Conservation (phyloP, 2,329 filamentous ascomycete species). For the Diaporthe batatas region DNA sequence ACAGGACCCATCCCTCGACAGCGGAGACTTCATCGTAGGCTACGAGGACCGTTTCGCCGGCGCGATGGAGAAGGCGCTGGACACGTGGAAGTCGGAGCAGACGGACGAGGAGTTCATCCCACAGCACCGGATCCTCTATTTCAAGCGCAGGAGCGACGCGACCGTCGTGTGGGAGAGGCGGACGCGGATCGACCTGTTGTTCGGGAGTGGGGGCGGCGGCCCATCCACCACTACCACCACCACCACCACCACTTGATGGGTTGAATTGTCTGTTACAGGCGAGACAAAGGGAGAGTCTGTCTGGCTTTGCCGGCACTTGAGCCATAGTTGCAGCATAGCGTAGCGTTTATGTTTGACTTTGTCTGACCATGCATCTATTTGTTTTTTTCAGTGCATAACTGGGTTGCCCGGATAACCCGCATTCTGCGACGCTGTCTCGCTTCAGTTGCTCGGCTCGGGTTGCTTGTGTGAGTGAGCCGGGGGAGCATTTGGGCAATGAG, state of each 20-base stretch:
- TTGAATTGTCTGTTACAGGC: neutral
- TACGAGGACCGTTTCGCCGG: slow-evolving; percentile 73
- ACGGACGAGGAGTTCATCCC: slow-evolving; percentile 77
- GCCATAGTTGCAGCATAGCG: neutral
- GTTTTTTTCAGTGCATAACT: neutral
- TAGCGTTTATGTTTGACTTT: neutral
- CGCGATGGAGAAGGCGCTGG: slow-evolving; percentile 65
- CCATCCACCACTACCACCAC: neutral
- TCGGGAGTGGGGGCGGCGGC: slow-evolving; percentile 61
- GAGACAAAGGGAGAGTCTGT: neutral
- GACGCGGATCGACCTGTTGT: slow-evolving; percentile 66
- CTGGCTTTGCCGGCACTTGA: neutral
- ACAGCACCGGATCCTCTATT: slow-evolving; percentile 73
- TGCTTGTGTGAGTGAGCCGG: neutral
- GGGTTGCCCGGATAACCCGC: neutral
- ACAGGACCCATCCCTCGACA: slow-evolving; percentile 55
- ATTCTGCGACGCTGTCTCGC: neutral
- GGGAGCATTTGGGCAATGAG: neutral
- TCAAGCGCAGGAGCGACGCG: slow-evolving; percentile 66
- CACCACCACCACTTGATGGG: neutral
- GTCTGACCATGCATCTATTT: no score
- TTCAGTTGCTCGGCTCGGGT: neutral
- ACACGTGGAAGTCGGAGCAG: slow-evolving; percentile 71
- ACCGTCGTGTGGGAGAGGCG: slow-evolving; percentile 69
- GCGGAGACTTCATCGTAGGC: slow-evolving; percentile 67